Conservation (phyloP, 1,284 basidiomycete genomes). For the Gomphus bonarii region DNA sequence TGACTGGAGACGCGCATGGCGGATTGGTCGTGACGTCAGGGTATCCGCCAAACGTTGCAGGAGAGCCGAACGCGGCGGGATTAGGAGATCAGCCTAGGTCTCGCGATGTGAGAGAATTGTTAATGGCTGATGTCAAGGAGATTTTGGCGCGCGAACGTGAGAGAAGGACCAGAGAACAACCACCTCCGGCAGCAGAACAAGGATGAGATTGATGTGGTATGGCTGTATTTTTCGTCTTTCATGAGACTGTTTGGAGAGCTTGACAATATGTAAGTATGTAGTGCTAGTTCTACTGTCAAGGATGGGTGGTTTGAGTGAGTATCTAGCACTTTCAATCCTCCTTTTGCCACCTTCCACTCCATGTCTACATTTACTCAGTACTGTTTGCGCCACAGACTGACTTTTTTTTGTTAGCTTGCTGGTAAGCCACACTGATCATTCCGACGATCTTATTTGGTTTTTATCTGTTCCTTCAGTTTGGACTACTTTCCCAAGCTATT, state of each 20-base stretch:
- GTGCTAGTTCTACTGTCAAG: too few species aligned
- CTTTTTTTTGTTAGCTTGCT: too few species aligned
- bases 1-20: background rate
- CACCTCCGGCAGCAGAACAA: background rate
- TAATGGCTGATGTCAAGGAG: background rate
- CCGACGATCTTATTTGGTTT: background rate
- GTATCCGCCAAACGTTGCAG: background rate
- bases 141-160: slow-evolving; percentile 2
- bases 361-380: too few species aligned
- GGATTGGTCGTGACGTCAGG: background rate
- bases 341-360: too few species aligned
- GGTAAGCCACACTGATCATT: background rate
- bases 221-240: background rate
- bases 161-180: background rate
- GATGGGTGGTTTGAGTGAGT: too few species aligned
- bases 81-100: slow-evolving; percentile 2
- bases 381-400: too few species aligned
- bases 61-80: slow-evolving; percentile 6
- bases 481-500: too few species aligned
- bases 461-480: background rate
- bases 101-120: slow-evolving; percentile 1
- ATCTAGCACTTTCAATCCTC: too few species aligned
- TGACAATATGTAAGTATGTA: too few species aligned
- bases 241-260: too few species aligned
- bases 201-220: background rate